A percentile compares a stretch with the other conserved stretches of the same genome.
Conservation (phyloP, 75 land plant species). For the Larix kaempferi region DNA sequence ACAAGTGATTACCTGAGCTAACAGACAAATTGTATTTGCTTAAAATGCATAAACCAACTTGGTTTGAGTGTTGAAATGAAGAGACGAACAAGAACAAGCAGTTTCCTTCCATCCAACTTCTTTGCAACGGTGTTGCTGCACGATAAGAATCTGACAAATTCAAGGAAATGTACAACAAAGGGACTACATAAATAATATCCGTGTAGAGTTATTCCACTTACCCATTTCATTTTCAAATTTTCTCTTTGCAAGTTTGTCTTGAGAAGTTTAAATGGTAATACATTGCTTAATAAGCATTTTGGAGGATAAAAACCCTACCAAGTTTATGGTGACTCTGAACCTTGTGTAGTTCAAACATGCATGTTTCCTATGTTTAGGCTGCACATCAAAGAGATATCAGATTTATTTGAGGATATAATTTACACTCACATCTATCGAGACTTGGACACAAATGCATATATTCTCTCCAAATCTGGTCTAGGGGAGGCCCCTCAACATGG, state of each 20-base stretch:
- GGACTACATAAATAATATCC: too few relatives aligned
- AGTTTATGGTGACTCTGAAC: too few relatives aligned
- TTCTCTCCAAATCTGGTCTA: too few relatives aligned
- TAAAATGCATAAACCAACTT: constrained; percentile 3
- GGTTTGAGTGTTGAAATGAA: background rate
- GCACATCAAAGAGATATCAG: too few relatives aligned
- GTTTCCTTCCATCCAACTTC: constrained; percentile 3
- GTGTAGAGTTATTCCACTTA: background rate
- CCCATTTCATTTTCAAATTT: constrained; percentile 3
- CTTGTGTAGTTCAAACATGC: too few relatives aligned
- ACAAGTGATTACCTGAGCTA: constrained; percentile 5
- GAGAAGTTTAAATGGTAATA: background rate
- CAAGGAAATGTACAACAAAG: background rate
- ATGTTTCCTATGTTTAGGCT: too few relatives aligned
- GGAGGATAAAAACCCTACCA: too few relatives aligned
- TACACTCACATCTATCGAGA: too few relatives aligned
- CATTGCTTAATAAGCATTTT: too few relatives aligned
- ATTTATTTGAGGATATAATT: too few relatives aligned
- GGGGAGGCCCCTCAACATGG: too few relatives aligned
- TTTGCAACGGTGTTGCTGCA: constrained; percentile 6
- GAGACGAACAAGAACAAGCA: constrained; percentile 6
- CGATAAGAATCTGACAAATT: constrained; percentile 6
- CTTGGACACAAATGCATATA: too few relatives aligned
- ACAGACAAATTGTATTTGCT: background rate
- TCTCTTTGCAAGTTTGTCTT: background rate